Base-by-base conservation (phyloP, 441 rosid species). In the Erodium moschatum region DNA sequence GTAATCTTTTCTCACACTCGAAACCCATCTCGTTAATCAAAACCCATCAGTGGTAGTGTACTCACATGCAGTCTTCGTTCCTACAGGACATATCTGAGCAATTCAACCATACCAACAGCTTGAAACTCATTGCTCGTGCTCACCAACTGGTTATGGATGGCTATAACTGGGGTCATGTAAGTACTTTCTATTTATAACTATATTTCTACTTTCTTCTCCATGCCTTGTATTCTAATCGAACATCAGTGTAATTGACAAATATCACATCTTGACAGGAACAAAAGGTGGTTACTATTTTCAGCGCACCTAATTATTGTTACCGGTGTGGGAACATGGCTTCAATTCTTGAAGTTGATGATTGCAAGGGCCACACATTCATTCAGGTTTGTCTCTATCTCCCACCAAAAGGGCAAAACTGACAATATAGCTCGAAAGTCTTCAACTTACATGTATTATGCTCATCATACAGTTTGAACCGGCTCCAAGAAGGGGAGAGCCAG, bases 131-230 rank as follows among this genome's bases (percentile, higher is more conserved):
- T 68, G 96, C 97, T 58, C 81, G 97, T 72, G 97, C 97, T 75
- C 97, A 89, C 69, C 97, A 91, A 79, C 81, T 91, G 82, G 97
- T 91, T 64, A 91, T 91, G 97, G 97, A 91, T 77, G 96, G 97
- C 67, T 91, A 85, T 79, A 91, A 91, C 80, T 91, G 97, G 97
- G 93, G 95, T 68, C 96, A 91, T 79, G 97, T 91, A 84, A 80
- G 66, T 65, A 73, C 69, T 73, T 65, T 35, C 46, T 21, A 20
- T 42, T 42, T 9, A 42, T 42, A 42, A 24, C 27, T 24, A 24
- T 24, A 24, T 24, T 42, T 11, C 10, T 42, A 42, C 48, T 42
- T 42, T 42, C 48, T 42, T 10, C 13, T 1, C 2, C 48, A 8
- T 42, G 48, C 48, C 13, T 42, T 42, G 7, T 38, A 5, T 2